Evolutionary conservation across 2,329 filamentous ascomycete species (phyloP), one percentile per base, ranked within the genome.

Genomic region (Ophiocordyceps camponoti-floridani): DNA sequence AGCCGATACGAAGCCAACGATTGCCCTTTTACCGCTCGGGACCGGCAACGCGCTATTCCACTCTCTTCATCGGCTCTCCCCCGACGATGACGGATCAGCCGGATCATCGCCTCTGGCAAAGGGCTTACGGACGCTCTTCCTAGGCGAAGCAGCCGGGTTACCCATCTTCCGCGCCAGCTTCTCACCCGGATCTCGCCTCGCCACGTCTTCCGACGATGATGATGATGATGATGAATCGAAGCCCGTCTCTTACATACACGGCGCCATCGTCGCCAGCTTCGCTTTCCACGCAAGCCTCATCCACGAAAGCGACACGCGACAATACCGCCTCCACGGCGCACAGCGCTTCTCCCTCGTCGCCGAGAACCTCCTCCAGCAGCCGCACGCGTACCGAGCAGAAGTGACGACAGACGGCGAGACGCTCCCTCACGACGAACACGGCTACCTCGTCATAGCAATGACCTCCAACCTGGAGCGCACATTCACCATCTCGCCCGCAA

Each of bases 221-320:
- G 16, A 16, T 10, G 26, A 35, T 14, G 37, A 40, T 41, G 46
- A 27, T 16, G 35, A 28, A 23, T 47, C 7, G 30, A 43, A 4
- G 43, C 43, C 55, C 7, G 47, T 52, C 3, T 54, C 58, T 0
- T 58, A 61, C 41, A 65, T 82, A 23, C 73, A 82, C 53, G 88
- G 86, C 26, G 82, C 82, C 23, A 85, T 95, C 19, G 88, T 96
- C 2, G 81, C 80, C 41, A 91, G 83, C 59, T 94, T 93, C 73
- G 89, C 84, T 18, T 77, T 96, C 55, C 89, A 96, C 56, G 84
- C 88, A 28, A 79, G 81, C 40, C 71, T 96, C 4, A 86, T 96
- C 19, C 87, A 84, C 53, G 87, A 95, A 64, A 91, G 84, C 60
- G 89, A 96, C 60, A 93, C 88, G 0, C 67, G 75, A 0, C 81